These are phyloP conservation scores for Cercospora zeae-maydis DNA, from an alignment of 2,329 filamentous ascomycete genomes.

Conservation along the genomic window DNA sequence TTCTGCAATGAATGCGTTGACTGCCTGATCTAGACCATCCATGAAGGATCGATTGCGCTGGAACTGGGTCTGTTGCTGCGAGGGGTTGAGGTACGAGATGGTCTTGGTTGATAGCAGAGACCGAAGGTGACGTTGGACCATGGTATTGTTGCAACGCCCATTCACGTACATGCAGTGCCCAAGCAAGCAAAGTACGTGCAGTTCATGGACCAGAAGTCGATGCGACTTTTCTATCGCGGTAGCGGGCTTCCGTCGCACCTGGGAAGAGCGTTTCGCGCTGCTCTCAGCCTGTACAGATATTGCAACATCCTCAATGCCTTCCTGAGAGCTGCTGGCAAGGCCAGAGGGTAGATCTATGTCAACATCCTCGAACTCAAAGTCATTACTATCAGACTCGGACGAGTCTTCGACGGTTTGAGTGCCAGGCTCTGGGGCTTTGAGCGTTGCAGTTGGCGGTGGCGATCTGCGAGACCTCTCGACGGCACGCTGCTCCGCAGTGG, in stretches of 20 bases:
- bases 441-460: not conserved
- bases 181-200: conserved; percentile 78
- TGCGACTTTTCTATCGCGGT: conserved; percentile 56
- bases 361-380: conserved; percentile 63
- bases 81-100: conserved; percentile 65
- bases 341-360: conserved; percentile 41
- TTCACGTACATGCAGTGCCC: conserved; percentile 74
- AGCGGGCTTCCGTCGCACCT: conserved; percentile 49
- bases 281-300: conserved; percentile 39
- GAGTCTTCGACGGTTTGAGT: conserved; percentile 33
- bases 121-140: conserved; percentile 50
- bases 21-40: conserved; percentile 69
- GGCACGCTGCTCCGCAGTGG: not conserved
- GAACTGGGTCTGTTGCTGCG: conserved; percentile 66
- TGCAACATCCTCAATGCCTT: conserved; percentile 40
- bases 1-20: conserved; percentile 62
- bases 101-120: conserved; percentile 64
- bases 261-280: conserved; percentile 36
- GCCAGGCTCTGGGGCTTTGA: not conserved
- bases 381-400: conserved; percentile 45
- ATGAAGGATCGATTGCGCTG: conserved; percentile 72
- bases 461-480: not conserved
- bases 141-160: conserved; percentile 70
- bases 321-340: conserved; percentile 23
- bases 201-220: conserved; percentile 77